Conservation (phyloP, 768 basidiomycete genomes). For the Suillus ampliporus region DNA sequence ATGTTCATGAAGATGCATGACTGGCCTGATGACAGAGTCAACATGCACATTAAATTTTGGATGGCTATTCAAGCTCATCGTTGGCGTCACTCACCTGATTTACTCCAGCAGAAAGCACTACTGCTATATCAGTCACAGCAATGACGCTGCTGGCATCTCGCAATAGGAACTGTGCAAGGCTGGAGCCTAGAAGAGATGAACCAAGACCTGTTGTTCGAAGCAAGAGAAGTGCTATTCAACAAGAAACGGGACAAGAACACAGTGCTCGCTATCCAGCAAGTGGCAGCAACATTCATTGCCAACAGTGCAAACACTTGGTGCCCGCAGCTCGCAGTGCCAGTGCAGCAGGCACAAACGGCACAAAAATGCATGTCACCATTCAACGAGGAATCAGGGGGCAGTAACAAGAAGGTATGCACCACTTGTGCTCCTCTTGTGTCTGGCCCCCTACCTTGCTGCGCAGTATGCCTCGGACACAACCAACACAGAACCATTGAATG, state of each 20-base stretch:
- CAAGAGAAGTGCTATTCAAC: neutral
- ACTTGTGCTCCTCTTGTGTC: no score
- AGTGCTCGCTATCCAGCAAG: no score
- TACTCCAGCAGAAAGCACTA: constrained; percentile 10
- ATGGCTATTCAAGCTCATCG: constrained; percentile 9
- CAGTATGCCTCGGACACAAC: constrained; percentile 41
- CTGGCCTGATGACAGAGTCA: constrained; percentile 13
- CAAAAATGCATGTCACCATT: no score
- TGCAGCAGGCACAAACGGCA: no score
- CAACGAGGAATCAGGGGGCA: no score
- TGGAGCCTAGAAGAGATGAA: constrained; percentile 7
- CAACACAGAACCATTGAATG: constrained; percentile 33
- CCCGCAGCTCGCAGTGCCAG: no score
- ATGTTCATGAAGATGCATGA: constrained; percentile 9
- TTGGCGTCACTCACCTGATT: neutral
- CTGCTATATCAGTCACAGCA: constrained; percentile 23
- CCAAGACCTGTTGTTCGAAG: neutral
- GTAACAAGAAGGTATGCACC: no score
- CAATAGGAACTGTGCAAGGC: neutral
- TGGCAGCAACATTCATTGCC: no score
- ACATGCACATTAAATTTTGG: constrained; percentile 21
- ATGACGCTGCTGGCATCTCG: constrained; percentile 14
- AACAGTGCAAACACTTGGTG: no score
- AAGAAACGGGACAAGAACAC: neutral
- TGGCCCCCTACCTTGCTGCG: constrained; percentile 25